These are phyloP conservation scores for Scheffersomyces stipitis DNA, from an alignment of 805 yeast species.

Conservation along the genomic window DNA sequence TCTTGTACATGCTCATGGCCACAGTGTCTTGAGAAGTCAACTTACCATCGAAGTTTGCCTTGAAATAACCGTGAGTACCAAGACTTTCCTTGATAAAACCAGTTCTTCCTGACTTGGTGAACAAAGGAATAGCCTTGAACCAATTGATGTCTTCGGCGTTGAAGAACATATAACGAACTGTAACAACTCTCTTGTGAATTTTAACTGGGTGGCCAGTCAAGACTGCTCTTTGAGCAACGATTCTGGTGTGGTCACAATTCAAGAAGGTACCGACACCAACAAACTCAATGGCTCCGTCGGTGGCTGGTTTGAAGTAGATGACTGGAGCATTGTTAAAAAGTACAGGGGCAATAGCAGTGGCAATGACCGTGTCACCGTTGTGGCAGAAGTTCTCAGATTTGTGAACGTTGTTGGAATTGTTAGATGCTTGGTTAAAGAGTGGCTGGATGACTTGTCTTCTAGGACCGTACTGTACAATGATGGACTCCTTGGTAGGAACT, in stretches of 20 bases:
- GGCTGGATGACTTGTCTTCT: conserved; percentile 85
- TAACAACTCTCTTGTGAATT: conserved; percentile 88
- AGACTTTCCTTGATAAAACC: conserved; percentile 93
- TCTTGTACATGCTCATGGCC: conserved; percentile 90
- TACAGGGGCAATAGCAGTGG: conserved; percentile 86
- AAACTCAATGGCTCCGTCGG: conserved; percentile 56
- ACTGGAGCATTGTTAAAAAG: conserved; percentile 84
- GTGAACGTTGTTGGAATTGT: conserved; percentile 80
- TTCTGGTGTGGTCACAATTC: conserved; percentile 80
- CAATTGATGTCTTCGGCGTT: conserved; percentile 82
- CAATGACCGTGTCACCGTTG: conserved; percentile 65
- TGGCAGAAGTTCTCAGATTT: conserved; percentile 83
- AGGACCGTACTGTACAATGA: conserved; percentile 90
- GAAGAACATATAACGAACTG: conserved; percentile 97
- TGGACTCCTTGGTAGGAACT: conserved; percentile 74
- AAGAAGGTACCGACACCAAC: conserved; percentile 89
- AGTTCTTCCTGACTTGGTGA: conserved; percentile 88
- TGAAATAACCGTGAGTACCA: conserved; percentile 98
- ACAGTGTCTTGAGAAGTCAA: conserved; percentile 88
- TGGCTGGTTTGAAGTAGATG: conserved; percentile 66
- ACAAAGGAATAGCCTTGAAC: conserved; percentile 89
- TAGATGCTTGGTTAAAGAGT: conserved; percentile 73
- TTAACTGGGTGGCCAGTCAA: conserved; percentile 94
- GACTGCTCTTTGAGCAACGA: conserved; percentile 83
- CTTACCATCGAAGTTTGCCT: conserved; percentile 91